Base-by-base conservation (phyloP, 2,329 filamentous ascomycete genomes). In the Epichloe glyceriae region DNA sequence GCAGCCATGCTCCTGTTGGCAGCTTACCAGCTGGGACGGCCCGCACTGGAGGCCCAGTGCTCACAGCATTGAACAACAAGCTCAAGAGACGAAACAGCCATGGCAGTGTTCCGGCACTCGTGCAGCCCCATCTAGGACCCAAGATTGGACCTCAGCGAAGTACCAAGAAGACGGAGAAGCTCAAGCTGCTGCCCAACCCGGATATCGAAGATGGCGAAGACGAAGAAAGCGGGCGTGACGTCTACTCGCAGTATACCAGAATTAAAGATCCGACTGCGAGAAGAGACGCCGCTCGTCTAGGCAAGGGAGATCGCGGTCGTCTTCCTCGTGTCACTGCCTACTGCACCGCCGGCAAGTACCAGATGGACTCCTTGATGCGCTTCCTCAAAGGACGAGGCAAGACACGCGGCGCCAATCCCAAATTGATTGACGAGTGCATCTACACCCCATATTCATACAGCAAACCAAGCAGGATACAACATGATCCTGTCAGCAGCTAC, bases 211-310 rank as follows among this genome's bases (percentile, higher is more conserved):
- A 90, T 42, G 81, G 75, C 58, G 74, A 56, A 6, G 90, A 97
- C 55, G 91, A 95, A 61, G 91, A 96, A 67, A 93, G 88, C 61
- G 89, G 90, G 10, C 77, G 90, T 56, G 93, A 98, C 64, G 93
- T 98, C 34, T 98, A 98, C 70, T 91, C 90, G 26, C 93, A 98
- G 66, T 97, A 96, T 66, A 95, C 91, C 8, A 80, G 93, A 43
- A 98, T 98, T 70, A 97, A 97, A 67, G 93, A 98, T 62, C 90
- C 91, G 0, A 95, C 85, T 0, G 93, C 93, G 8, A 76, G 93
- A 54, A 80, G 93, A 60, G 91, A 97, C 73, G 93, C 93, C 15
- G 93, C 93, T 30, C 76, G 90, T 51, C 69, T 98, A 40, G 93
- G 93, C 38, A 98, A 97, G 67, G 90, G 91, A 39, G 93, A 98